Evolutionary conservation across 2,329 filamentous ascomycete genomes (phyloP).

Genomic region (Spiromastix sp.): DNA sequence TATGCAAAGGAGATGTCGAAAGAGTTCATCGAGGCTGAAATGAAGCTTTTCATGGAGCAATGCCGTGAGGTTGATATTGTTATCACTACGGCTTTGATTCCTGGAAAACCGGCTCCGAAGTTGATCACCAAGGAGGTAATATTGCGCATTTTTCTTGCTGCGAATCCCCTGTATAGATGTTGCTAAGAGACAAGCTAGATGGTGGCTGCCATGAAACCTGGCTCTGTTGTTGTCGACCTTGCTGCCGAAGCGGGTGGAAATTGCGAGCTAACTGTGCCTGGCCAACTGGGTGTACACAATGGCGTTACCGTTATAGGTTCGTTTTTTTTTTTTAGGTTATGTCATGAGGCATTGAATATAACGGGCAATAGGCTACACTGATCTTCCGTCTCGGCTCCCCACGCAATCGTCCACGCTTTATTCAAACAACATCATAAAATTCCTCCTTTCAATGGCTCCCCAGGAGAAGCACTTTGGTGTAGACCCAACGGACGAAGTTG

Average conservation of each 20-base stretch:
- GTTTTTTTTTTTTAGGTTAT: slow-evolving; percentile 14
- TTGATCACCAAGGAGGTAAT: slow-evolving; percentile 67
- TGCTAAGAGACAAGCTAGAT: slow-evolving; percentile 36
- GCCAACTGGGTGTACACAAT: slow-evolving; percentile 59
- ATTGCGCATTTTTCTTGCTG: slow-evolving; percentile 7
- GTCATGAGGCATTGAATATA: background rate
- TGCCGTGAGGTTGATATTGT: slow-evolving; percentile 84
- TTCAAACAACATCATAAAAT: slow-evolving; percentile 89
- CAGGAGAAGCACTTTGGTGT: slow-evolving; percentile 70
- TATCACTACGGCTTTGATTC: slow-evolving; percentile 85
- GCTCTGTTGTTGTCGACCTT: slow-evolving; percentile 78
- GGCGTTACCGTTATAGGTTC: slow-evolving; percentile 75
- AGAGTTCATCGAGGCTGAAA: slow-evolving; percentile 84
- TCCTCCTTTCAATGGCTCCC: slow-evolving; percentile 70
- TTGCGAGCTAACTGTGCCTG: slow-evolving; percentile 69
- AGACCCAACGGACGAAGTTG: slow-evolving; percentile 74
- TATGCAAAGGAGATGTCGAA: slow-evolving; percentile 94
- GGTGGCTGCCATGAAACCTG: slow-evolving; percentile 78
- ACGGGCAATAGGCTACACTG: slow-evolving; percentile 57
- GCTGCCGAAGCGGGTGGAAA: slow-evolving; percentile 84
- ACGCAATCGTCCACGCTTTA: slow-evolving; percentile 86
- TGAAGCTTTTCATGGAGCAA: slow-evolving; percentile 85
- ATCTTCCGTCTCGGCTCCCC: slow-evolving; percentile 74
- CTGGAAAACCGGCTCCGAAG: slow-evolving; percentile 70
- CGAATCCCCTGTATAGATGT: background rate